Conservation (phyloP, 345 rosid genomes). For the Toxicodendron radicans region DNA sequence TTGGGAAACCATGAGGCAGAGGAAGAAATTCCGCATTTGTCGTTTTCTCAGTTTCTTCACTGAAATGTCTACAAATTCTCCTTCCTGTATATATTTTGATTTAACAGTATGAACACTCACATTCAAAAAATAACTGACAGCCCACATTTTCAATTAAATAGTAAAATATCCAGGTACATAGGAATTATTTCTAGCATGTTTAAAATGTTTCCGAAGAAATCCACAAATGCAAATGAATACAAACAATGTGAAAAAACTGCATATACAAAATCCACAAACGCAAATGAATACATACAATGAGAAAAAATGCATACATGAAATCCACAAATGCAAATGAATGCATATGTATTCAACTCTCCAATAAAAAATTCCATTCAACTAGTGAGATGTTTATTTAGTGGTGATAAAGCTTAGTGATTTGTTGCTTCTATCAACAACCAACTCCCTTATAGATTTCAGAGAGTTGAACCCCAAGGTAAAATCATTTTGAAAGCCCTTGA, state of each 20-base stretch:
- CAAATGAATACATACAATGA: not conserved
- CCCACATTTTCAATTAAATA: not conserved
- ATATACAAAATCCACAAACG: not conserved
- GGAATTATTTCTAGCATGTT: not conserved
- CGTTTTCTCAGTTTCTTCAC: constrained; percentile 88
- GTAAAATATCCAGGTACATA: not conserved
- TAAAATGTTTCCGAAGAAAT: not conserved
- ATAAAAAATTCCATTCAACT: not conserved
- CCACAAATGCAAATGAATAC: not conserved
- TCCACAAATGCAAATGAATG: not conserved
- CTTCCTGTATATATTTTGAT: constrained; percentile 54
- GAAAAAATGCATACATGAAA: no score
- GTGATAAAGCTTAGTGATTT: not conserved
- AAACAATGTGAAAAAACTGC: not conserved
- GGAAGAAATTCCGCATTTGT: constrained; percentile 87
- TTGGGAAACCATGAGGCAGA: constrained; percentile 95
- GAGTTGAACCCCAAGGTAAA: not conserved
- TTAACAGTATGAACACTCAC: constrained; percentile 11
- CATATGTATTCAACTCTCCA: not conserved
- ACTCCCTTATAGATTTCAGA: not conserved
- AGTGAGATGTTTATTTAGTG: not conserved
- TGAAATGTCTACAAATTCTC: constrained; percentile 72
- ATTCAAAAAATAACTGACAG: constrained; percentile 13
- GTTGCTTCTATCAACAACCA: not conserved
- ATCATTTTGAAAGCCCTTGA: not conserved